Conservation (phyloP, 208 protist species). For the Lotmaria passim region DNA sequence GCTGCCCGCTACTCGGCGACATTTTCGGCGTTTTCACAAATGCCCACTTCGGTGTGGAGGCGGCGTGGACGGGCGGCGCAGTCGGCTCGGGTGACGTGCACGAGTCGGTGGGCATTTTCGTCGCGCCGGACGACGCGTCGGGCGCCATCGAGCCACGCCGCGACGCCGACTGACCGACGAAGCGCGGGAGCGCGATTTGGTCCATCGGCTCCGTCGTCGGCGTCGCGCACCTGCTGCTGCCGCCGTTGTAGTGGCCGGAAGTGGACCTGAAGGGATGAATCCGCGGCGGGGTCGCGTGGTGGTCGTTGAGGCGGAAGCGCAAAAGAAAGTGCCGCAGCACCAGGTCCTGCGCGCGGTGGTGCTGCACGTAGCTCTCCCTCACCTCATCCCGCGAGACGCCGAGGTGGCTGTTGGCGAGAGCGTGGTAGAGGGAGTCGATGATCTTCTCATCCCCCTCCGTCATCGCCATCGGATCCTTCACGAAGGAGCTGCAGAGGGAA, state of each 20-base stretch:
- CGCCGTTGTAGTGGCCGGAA: neutral
- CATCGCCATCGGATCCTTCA: constrained; percentile 8
- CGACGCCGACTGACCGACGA: neutral
- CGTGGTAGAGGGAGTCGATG: constrained; percentile 33
- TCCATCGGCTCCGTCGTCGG: neutral
- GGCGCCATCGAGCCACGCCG: constrained; percentile 5
- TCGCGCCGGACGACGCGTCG: neutral
- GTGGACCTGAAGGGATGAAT: neutral
- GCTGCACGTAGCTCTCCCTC: constrained; percentile 34
- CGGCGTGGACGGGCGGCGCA: neutral
- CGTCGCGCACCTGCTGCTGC: constrained; percentile 15
- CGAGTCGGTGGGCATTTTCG: neutral
- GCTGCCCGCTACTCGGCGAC: neutral
- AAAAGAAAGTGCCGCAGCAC: constrained; percentile 37
- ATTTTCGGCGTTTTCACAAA: neutral
- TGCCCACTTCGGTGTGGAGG: neutral
- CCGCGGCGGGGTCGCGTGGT: neutral
- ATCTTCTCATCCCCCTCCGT: constrained; percentile 33
- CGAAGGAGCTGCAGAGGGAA: constrained; percentile 11
- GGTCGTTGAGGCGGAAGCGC: neutral
- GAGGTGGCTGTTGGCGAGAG: constrained; percentile 19
- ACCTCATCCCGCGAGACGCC: constrained; percentile 28
- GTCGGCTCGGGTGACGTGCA: constrained; percentile 7
- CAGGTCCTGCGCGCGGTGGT: constrained; percentile 30
- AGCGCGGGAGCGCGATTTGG: constrained; percentile 5